phyloP scores from a whole-genome alignment of 2,329 filamentous ascomycete species.

The Apiospora marii region DNA sequence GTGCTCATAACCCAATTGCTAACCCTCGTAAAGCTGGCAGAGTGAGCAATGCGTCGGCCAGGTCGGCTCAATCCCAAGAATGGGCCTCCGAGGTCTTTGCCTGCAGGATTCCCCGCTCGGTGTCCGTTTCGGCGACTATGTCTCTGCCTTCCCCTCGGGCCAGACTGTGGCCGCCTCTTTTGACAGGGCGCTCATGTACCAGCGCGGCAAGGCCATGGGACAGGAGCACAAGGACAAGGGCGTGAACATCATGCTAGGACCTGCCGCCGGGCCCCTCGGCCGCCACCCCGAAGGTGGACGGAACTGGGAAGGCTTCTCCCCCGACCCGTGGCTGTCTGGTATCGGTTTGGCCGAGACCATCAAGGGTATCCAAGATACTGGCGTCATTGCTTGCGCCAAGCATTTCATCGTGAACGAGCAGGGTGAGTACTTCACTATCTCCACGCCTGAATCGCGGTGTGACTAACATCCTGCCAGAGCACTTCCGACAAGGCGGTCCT shows the following conservation, averaged over 20 bases:
- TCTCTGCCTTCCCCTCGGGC: constrained; percentile 81
- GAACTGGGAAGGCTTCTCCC: constrained; percentile 76
- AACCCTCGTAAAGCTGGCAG: constrained; percentile 60
- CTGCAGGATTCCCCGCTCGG: constrained; percentile 87
- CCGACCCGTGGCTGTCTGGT: constrained; percentile 79
- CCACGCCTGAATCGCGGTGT: background rate
- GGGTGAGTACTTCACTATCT: constrained; percentile 40
- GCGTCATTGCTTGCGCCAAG: constrained; percentile 81
- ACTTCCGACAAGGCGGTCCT: constrained; percentile 71
- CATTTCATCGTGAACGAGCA: constrained; percentile 77
- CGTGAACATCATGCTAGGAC: constrained; percentile 76
- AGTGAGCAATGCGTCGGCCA: constrained; percentile 82
- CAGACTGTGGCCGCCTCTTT: constrained; percentile 85
- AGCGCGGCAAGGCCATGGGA: constrained; percentile 76
- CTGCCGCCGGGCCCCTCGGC: constrained; percentile 76
- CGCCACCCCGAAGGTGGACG: constrained; percentile 72
- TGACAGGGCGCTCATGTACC: constrained; percentile 75
- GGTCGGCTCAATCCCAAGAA: constrained; percentile 71
- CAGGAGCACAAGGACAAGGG: constrained; percentile 76
- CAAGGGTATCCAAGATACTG: constrained; percentile 80
- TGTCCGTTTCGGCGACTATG: constrained; percentile 78
- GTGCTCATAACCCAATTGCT: constrained; percentile 7
- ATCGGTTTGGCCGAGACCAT: constrained; percentile 76
- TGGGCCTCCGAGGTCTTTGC: constrained; percentile 78
- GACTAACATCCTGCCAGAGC: constrained; percentile 54